phyloP scores from a whole-genome alignment of 2,329 filamentous ascomycete species.

The Zasmidium angulare region DNA sequence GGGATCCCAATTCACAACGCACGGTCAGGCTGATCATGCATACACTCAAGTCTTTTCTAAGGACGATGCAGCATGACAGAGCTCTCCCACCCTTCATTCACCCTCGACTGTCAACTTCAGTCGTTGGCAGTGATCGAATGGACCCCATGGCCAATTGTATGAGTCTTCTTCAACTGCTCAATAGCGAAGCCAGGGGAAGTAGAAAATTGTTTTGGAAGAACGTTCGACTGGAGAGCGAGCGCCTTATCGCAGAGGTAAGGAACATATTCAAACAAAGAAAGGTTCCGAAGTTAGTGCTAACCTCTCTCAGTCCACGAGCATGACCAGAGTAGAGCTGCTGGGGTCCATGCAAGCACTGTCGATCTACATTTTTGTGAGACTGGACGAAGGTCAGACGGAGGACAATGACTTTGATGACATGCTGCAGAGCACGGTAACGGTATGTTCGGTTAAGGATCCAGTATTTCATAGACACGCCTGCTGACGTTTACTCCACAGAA shows the following conservation, averaged over 20 bases:
- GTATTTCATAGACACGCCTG: too few species aligned
- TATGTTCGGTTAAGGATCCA: slow-evolving; percentile 23
- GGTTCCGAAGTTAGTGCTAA: too few species aligned
- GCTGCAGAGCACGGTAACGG: slow-evolving; percentile 37
- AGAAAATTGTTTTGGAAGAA: slow-evolving; percentile 49
- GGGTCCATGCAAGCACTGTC: slow-evolving; percentile 46
- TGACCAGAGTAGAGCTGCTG: slow-evolving; percentile 42
- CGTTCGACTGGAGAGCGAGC: slow-evolving; percentile 45
- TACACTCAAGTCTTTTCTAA: slow-evolving; percentile 45
- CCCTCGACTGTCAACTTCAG: slow-evolving; percentile 29
- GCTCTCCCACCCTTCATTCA: slow-evolving; percentile 48
- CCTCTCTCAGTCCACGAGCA: slow-evolving; percentile 27
- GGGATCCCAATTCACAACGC: slow-evolving; percentile 25
- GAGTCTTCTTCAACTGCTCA: slow-evolving; percentile 44
- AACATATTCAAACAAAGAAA: too few species aligned
- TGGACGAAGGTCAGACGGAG: slow-evolving; percentile 46
- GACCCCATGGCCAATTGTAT: slow-evolving; percentile 45
- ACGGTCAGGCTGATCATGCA: slow-evolving; percentile 41
- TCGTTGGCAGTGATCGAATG: slow-evolving; percentile 27
- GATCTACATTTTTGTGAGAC: slow-evolving; percentile 41
- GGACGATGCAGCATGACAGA: slow-evolving; percentile 36
- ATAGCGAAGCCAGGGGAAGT: slow-evolving; percentile 33
- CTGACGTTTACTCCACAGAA: not conserved
- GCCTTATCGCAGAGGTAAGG: slow-evolving; percentile 20
- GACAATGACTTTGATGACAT: slow-evolving; percentile 45